phyloP scores from a whole-genome alignment of 805 yeast species.

The Candida fluviatilis region DNA sequence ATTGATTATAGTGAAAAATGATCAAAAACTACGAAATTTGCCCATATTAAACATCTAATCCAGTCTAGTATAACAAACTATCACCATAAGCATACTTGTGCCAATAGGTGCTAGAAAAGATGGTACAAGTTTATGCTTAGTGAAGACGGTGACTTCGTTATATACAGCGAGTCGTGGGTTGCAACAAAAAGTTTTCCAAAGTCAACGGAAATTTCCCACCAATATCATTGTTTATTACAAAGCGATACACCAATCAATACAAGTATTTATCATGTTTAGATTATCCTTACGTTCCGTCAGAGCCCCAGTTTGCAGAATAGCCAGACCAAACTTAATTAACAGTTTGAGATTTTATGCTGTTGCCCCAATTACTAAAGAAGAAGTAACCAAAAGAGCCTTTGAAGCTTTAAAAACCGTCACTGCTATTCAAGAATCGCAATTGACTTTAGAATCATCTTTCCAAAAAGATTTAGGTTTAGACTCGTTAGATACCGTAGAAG shows the following conservation, averaged over 20 bases:
- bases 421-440: conserved; percentile 42
- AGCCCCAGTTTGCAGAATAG: conserved; percentile 28
- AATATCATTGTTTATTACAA: not conserved
- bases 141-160: too few relatives aligned
- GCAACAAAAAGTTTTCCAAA: not conserved
- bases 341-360: conserved; percentile 54
- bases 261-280: conserved; percentile 43
- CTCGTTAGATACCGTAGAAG: conserved; percentile 92
- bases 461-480: conserved; percentile 81
- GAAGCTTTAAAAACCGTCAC: conserved; percentile 66
- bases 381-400: conserved; percentile 76
- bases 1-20: too few relatives aligned
- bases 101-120: too few relatives aligned
- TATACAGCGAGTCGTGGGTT: not conserved
- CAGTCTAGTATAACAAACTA: too few relatives aligned
- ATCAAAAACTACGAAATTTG: too few relatives aligned
- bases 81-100: too few relatives aligned
- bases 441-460: conserved; percentile 48
- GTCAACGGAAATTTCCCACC: not conserved
- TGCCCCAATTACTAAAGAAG: conserved; percentile 67
- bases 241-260: not conserved
- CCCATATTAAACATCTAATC: too few relatives aligned
- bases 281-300: conserved; percentile 43
- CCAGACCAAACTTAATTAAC: conserved; percentile 21
- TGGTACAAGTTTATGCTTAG: too few relatives aligned